phyloP scores from a whole-genome alignment of 2,329 filamentous ascomycete species.

The Lachnellula willkommii region DNA sequence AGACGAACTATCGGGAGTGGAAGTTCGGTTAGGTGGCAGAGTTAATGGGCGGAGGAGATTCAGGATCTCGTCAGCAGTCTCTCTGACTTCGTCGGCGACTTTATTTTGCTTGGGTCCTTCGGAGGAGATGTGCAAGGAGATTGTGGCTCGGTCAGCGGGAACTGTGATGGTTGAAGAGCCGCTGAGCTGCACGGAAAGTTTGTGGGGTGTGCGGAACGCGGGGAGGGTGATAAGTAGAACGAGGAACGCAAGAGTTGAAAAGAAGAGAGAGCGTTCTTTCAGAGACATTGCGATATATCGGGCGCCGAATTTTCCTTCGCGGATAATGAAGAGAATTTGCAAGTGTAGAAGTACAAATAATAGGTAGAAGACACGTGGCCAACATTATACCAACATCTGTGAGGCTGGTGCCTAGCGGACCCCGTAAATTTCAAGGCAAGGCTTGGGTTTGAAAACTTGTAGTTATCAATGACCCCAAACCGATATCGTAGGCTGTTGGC shows the following conservation, averaged over 20 bases:
- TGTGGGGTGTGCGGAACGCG: neutral
- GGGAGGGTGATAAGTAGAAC: neutral
- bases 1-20: no score
- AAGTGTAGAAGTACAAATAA: no score
- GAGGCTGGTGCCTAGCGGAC: no score
- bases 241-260: neutral
- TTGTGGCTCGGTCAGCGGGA: neutral
- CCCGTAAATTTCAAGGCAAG: no score
- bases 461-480: no score
- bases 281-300: neutral
- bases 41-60: neutral
- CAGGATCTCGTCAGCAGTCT: neutral
- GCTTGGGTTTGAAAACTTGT: no score
- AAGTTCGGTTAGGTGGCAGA: neutral
- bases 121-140: neutral
- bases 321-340: no score
- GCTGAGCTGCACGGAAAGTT: neutral
- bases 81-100: neutral
- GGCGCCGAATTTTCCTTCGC: no score
- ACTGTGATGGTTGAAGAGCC: neutral
- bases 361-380: no score
- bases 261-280: neutral
- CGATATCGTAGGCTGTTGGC: no score
- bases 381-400: no score
- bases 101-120: neutral